These are phyloP conservation scores for Nakaseomyces kungkrabaensis DNA, from an alignment of 1,139 yeast species.

Conservation along the genomic window DNA sequence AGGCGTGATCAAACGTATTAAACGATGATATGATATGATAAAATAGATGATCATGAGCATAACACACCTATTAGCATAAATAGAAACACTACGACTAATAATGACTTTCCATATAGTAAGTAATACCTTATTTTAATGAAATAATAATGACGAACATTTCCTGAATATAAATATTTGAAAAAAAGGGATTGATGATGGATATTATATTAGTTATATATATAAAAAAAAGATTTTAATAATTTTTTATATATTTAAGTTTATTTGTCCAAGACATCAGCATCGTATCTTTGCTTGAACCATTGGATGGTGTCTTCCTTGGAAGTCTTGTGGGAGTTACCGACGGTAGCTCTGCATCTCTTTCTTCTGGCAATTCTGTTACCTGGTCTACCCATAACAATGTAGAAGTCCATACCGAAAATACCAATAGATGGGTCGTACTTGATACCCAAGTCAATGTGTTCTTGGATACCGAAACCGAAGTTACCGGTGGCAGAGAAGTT, in stretches of 20 bases:
- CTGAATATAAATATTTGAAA: not conserved
- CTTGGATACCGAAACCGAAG: conserved; percentile 99
- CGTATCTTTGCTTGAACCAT: conserved; percentile 99
- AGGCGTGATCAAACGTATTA: not conserved
- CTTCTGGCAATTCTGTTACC: conserved; percentile 99
- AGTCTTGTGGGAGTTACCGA: conserved; percentile 92
- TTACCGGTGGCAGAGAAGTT: conserved; percentile 99
- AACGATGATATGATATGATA: not conserved
- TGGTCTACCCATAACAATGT: conserved; percentile 99
- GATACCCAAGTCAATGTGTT: conserved; percentile 99
- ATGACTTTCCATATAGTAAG: not conserved
- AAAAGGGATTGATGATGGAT: not conserved
- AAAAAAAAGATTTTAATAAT: not conserved
- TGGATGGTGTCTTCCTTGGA: conserved; percentile 87
- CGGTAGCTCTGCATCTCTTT: conserved; percentile 85
- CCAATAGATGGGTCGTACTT: conserved; percentile 99
- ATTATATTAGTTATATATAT: not conserved
- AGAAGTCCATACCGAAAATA: conserved; percentile 99
- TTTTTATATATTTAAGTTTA: conserved; percentile 31
- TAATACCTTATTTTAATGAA: too few species aligned
- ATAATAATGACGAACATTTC: too few species aligned
- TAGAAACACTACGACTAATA: not conserved
- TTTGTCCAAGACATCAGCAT: conserved; percentile 91
- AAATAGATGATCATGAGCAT: too few species aligned
- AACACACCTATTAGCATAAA: too few species aligned